phyloP scores from a whole-genome alignment of 306 rosid genomes.

The Prunus campanulata region DNA sequence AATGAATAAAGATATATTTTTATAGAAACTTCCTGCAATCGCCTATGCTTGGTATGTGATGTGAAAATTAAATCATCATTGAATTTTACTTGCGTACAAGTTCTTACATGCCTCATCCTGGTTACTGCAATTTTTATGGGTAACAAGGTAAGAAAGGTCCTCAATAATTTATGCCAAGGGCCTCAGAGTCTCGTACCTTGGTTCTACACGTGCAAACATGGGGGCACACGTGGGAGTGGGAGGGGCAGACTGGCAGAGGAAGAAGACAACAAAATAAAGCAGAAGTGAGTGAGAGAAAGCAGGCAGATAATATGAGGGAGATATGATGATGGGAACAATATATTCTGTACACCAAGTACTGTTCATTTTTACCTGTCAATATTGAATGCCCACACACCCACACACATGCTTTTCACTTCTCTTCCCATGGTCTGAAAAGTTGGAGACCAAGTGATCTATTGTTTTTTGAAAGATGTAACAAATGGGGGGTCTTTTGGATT shows the following conservation, averaged over 20 bases:
- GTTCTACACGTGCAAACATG: slow-evolving; percentile 54
- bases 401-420: slow-evolving; percentile 15
- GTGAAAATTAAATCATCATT: not conserved
- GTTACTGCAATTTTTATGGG: not conserved
- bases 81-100: not conserved
- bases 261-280: slow-evolving; percentile 28
- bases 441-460: slow-evolving; percentile 44
- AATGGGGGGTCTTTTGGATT: slow-evolving; percentile 2
- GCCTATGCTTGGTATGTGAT: no score
- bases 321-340: slow-evolving; percentile 38
- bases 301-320: not conserved
- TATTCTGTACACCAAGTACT: slow-evolving; percentile 33
- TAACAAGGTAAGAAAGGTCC: not conserved
- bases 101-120: not conserved
- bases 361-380: slow-evolving; percentile 33
- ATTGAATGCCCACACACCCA: slow-evolving; percentile 5
- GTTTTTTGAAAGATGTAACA: slow-evolving; percentile 21
- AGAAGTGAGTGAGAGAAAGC: slow-evolving; percentile 9
- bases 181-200: not conserved
- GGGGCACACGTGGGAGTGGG: slow-evolving; percentile 41
- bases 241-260: slow-evolving; percentile 14
- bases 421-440: slow-evolving; percentile 36
- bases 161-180: not conserved
- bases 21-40: not conserved
- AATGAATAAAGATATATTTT: not conserved